A percentile compares a stretch with the other conserved stretches of the same genome.
Conservation (phyloP, 2,329 filamentous ascomycete species). For the Clonostachys byssicola region DNA sequence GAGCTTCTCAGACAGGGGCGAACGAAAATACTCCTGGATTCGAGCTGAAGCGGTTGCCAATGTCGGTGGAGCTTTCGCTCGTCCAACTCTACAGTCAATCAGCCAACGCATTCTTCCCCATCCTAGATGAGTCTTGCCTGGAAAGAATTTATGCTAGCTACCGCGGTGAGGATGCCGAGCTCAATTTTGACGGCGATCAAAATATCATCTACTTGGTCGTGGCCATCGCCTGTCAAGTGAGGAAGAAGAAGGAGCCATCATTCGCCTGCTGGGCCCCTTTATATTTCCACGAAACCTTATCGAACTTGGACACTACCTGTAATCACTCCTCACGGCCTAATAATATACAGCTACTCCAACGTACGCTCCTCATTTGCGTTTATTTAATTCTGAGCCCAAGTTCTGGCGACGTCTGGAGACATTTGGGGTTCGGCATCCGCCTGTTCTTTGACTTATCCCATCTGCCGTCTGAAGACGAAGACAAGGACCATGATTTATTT, state of each 20-base stretch:
- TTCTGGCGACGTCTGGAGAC: slow-evolving; percentile 8
- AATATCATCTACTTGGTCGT: slow-evolving; percentile 5
- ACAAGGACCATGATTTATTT: slow-evolving; percentile 4
- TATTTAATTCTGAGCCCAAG: slow-evolving; percentile 7
- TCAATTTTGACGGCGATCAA: background rate
- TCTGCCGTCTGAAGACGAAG: slow-evolving; percentile 6
- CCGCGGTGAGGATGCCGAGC: background rate
- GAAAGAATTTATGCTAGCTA: background rate
- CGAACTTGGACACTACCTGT: background rate
- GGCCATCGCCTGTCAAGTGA: slow-evolving; percentile 4
- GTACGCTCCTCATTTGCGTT: slow-evolving; percentile 4
- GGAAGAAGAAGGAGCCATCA: slow-evolving; percentile 1
- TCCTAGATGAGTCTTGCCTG: background rate
- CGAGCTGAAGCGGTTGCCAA: background rate
- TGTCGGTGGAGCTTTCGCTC: background rate
- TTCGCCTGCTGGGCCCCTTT: background rate
- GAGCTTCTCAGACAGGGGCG: background rate
- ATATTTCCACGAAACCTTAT: slow-evolving; percentile 1
- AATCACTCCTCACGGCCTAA: slow-evolving; percentile 3
- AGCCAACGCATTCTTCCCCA: background rate
- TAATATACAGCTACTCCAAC: slow-evolving; percentile 6
- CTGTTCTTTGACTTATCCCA: slow-evolving; percentile 8
- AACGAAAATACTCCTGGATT: background rate
- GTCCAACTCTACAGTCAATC: background rate
- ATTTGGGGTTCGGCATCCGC: slow-evolving; percentile 5